Percentiles rank a stretch among this genome's conserved stretches.
Conservation (phyloP, 2,329 filamentous ascomycete species). For the Fusarium cyanostomum region DNA sequence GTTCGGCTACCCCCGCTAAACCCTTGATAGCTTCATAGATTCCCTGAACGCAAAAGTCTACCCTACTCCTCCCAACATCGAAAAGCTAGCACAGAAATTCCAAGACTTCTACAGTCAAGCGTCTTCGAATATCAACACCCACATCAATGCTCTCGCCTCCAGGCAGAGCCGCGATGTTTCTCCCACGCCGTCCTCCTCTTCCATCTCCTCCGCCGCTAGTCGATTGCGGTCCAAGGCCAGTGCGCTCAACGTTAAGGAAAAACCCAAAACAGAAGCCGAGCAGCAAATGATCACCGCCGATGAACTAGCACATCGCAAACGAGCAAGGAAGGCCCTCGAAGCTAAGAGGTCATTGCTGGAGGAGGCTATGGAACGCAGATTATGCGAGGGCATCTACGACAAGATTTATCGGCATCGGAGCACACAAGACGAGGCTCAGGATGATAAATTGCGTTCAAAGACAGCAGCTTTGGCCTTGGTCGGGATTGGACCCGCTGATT, state of each 20-base stretch:
- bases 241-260: constrained; percentile 63
- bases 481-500: constrained; percentile 85
- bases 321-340: constrained; percentile 79
- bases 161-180: constrained; percentile 75
- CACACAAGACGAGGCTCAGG: constrained; percentile 92
- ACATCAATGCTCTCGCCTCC: constrained; percentile 82
- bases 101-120: constrained; percentile 92
- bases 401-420: constrained; percentile 91
- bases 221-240: constrained; percentile 65
- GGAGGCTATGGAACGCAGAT: constrained; percentile 87
- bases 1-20: constrained; percentile 12
- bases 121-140: constrained; percentile 83
- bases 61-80: constrained; percentile 82
- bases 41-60: constrained; percentile 89
- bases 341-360: constrained; percentile 80
- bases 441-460: constrained; percentile 93
- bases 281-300: constrained; percentile 92
- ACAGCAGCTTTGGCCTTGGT: constrained; percentile 91
- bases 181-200: constrained; percentile 62
- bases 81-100: constrained; percentile 84
- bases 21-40: constrained; percentile 79
- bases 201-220: constrained; percentile 65
- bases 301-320: constrained; percentile 83
- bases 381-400: constrained; percentile 86
- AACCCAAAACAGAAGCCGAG: constrained; percentile 58